A percentile compares a stretch with the other conserved stretches of the same genome.
Evolutionary conservation across 1,284 basidiomycete species (phyloP).

Genomic region (Boletus smithii): DNA sequence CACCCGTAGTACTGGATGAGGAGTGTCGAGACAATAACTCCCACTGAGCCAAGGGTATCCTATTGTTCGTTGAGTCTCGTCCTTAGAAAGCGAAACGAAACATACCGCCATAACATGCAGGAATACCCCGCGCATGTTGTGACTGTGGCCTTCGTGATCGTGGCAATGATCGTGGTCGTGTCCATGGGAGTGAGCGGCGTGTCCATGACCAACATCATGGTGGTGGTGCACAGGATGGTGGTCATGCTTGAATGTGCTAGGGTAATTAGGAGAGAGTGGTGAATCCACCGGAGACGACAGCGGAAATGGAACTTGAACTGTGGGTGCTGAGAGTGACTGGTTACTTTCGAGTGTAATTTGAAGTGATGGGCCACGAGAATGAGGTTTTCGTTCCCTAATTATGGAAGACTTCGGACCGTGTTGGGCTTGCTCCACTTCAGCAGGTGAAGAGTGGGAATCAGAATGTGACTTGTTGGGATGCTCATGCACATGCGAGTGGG

Average conservation of each 20-base stretch:
- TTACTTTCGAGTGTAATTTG: constrained; percentile 25
- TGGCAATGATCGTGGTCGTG: constrained; percentile 37
- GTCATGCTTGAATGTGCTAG: constrained; percentile 33
- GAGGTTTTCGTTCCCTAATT: constrained; percentile 32
- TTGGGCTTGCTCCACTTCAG: constrained; percentile 7
- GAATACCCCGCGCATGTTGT: constrained; percentile 99
- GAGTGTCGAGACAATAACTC: constrained; percentile 97
- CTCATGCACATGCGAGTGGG: constrained; percentile 14
- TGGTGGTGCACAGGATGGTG: constrained; percentile 35
- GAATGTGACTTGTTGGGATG: constrained; percentile 30
- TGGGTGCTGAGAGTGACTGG: constrained; percentile 68
- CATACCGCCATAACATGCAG: constrained; percentile 86
- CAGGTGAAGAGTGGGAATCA: constrained; percentile 30
- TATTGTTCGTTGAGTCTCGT: constrained; percentile 31
- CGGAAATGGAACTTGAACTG: constrained; percentile 62
- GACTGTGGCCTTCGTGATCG: constrained; percentile 80
- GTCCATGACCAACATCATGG: constrained; percentile 41
- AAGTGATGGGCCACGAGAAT: constrained; percentile 35
- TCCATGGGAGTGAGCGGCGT: constrained; percentile 39
- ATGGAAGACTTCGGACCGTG: constrained; percentile 12
- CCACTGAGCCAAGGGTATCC: constrained; percentile 91
- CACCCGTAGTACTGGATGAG: constrained; percentile 97
- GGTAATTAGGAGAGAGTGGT: constrained; percentile 34
- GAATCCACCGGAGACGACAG: constrained; percentile 36
- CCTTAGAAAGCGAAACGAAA: constrained; percentile 15